Percentiles rank a stretch among this genome's conserved stretches.
phyloP scores from a whole-genome alignment of 1,139 yeast species.

The Blastobotrys aristatus region DNA sequence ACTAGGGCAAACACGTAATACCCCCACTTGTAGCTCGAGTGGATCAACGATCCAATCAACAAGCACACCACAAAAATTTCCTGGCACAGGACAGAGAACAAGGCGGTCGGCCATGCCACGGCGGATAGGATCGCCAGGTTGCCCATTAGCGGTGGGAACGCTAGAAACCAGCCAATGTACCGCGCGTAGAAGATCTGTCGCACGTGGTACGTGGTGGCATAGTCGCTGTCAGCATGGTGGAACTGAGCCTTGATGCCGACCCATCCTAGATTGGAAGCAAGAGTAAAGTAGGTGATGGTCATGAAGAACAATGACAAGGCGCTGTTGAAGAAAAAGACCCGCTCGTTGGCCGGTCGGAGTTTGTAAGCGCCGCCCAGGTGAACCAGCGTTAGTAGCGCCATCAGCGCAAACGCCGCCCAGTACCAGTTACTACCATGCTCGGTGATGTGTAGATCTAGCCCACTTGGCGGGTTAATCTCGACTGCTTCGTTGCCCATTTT shows the following conservation, averaged over 20 bases:
- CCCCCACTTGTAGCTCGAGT: conserved; percentile 64
- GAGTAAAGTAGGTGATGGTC: conserved; percentile 53
- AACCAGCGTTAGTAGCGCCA: conserved; percentile 42
- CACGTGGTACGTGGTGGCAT: conserved; percentile 25
- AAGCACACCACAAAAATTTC: conserved; percentile 50
- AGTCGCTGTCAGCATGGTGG: conserved; percentile 43
- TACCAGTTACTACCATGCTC: conserved; percentile 63
- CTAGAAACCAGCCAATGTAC: conserved; percentile 63
- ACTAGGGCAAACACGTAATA: conserved; percentile 44
- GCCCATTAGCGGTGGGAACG: conserved; percentile 51
- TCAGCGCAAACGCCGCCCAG: conserved; percentile 58
- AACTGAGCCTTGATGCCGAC: conserved; percentile 51
- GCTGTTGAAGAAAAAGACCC: conserved; percentile 44
- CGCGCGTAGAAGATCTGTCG: conserved; percentile 65
- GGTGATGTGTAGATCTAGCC: conserved; percentile 49
- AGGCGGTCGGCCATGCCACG: conserved; percentile 37
- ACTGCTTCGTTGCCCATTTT: conserved; percentile 45
- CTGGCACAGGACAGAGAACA: conserved; percentile 41
- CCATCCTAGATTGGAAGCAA: conserved; percentile 67
- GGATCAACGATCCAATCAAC: conserved; percentile 50
- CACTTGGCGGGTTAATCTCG: conserved; percentile 42
- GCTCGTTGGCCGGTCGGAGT: conserved; percentile 37
- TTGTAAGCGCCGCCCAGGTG: conserved; percentile 41
- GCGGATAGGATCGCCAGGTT: conserved; percentile 46
- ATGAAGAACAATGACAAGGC: conserved; percentile 44